phyloP scores from a whole-genome alignment of 257 asterid species.

The Scutellaria barbata region DNA sequence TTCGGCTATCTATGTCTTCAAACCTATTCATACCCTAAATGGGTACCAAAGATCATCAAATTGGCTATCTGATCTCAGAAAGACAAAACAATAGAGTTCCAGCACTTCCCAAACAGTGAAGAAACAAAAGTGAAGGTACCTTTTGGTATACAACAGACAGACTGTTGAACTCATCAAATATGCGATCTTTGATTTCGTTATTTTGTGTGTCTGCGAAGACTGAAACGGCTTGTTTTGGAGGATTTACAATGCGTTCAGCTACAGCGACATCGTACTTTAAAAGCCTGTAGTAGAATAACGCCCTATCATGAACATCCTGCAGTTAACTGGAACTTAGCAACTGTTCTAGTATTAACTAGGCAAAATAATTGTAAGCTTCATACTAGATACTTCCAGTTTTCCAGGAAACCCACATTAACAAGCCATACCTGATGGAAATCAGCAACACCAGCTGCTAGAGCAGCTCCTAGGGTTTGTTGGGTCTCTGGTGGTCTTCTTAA shows the following conservation, averaged over 20 bases:
- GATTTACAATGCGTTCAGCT: constrained; percentile 92
- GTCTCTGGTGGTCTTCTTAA: constrained; percentile 95
- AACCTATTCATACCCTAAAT: constrained; percentile 1
- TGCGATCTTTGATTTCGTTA: constrained; percentile 96
- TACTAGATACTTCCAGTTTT: constrained; percentile 1
- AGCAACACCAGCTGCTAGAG: constrained; percentile 91
- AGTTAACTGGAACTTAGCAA: constrained; percentile 36
- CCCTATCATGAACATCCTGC: constrained; percentile 99
- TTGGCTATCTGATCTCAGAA: constrained; percentile 10
- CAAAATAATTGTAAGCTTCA: constrained; percentile 25
- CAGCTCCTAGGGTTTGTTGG: constrained; percentile 87
- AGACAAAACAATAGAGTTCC: not conserved
- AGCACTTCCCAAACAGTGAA: constrained; percentile 23
- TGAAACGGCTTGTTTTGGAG: constrained; percentile 99
- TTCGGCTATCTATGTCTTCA: constrained; percentile 23
- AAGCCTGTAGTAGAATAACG: constrained; percentile 95
- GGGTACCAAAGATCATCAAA: not conserved
- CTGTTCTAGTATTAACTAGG: constrained; percentile 30
- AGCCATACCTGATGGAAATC: constrained; percentile 94
- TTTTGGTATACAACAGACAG: constrained; percentile 96
- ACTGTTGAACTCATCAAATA: constrained; percentile 96
- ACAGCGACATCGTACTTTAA: constrained; percentile 69
- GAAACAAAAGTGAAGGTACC: constrained; percentile 49
- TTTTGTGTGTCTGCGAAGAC: constrained; percentile 97
- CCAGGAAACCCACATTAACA: constrained; percentile 21